phyloP scores from a whole-genome alignment of 106 monocot genomes.

The Phalaenopsis aphrodite region DNA sequence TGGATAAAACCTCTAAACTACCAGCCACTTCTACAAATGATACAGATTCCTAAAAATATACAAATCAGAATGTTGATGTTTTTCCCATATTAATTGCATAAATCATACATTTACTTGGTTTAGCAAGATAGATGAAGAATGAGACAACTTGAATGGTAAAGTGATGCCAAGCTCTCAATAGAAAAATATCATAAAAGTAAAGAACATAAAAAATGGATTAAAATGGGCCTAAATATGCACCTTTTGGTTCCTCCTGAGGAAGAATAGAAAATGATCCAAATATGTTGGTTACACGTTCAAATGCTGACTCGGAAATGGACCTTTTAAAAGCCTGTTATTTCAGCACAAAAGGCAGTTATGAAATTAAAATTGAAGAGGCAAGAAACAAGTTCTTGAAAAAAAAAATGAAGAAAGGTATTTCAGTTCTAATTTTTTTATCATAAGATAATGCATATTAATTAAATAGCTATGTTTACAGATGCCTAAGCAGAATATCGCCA shows the following conservation, averaged over 20 bases:
- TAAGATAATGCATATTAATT: background rate
- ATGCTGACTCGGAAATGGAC: constrained; percentile 59
- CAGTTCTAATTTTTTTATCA: background rate
- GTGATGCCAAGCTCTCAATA: background rate
- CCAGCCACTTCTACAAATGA: background rate
- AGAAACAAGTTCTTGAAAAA: background rate
- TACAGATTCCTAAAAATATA: background rate
- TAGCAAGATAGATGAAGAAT: background rate
- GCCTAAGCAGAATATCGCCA: background rate
- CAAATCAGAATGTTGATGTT: background rate
- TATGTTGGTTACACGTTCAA: constrained; percentile 56
- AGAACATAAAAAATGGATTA: background rate
- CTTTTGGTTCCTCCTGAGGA: constrained; percentile 55
- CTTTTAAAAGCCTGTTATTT: constrained; percentile 43
- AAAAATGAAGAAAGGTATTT: background rate
- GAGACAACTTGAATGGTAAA: background rate
- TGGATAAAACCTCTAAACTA: background rate
- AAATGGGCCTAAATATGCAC: constrained; percentile 14
- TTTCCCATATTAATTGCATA: background rate
- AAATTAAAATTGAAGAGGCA: constrained; percentile 3
- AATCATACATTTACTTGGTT: background rate
- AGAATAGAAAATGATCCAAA: constrained; percentile 60
- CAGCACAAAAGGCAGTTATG: constrained; percentile 5
- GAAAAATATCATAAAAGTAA: background rate
- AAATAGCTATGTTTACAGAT: background rate